These are phyloP conservation scores for Schizosaccharomyces versatilis DNA, from an alignment of 1,139 yeast genomes.

Conservation along the genomic window DNA sequence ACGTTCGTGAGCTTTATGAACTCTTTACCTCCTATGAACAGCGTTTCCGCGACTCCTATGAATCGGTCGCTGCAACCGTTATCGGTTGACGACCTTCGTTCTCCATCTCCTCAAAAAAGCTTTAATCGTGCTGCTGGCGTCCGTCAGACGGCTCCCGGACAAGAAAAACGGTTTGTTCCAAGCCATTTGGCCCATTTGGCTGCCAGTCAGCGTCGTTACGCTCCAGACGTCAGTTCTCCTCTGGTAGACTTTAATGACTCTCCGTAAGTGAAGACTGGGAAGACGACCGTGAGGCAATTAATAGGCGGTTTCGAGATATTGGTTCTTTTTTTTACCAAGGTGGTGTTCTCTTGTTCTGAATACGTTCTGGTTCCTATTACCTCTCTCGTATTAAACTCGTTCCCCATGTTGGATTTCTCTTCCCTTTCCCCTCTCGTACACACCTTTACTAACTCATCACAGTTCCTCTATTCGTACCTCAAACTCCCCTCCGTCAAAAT, in stretches of 20 bases:
- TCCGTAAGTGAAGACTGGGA: too few species aligned
- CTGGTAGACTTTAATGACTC: neutral
- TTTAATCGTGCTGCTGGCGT: neutral
- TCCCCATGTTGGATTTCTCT: neutral
- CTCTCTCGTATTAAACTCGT: neutral
- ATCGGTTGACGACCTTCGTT: neutral
- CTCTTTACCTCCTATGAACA: too few species aligned
- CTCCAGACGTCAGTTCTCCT: constrained; percentile 2
- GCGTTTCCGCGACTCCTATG: too few species aligned
- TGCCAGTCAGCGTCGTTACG: neutral
- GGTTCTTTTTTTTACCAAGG: too few species aligned
- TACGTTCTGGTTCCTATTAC: too few species aligned
- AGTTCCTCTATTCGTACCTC: constrained; percentile 2
- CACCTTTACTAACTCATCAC: neutral
- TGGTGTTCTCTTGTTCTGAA: too few species aligned
- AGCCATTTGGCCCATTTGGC: neutral
- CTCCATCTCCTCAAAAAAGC: neutral
- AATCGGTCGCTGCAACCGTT: neutral
- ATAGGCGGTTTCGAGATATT: too few species aligned
- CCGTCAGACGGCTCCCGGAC: neutral
- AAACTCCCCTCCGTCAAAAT: constrained; percentile 6
- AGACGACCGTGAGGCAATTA: too few species aligned
- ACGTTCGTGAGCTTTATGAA: too few species aligned
- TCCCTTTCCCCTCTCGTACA: neutral
- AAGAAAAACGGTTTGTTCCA: neutral